Conservation (phyloP, 768 basidiomycete species). For the Leucosporidium yakuticum region DNA sequence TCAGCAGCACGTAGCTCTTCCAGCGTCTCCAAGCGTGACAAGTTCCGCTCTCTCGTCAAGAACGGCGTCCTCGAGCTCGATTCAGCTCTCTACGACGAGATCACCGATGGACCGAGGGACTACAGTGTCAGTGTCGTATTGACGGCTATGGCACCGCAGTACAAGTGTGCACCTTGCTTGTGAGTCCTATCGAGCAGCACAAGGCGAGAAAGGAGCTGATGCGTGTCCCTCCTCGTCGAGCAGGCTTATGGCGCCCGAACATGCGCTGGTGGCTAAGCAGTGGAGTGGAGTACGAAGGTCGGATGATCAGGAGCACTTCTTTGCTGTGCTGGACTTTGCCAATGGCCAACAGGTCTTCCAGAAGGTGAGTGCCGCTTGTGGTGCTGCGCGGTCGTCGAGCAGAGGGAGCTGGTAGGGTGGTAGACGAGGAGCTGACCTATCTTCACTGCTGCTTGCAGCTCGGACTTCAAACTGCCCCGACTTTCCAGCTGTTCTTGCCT, state of each 20-base stretch:
- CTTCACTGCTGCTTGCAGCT: slow-evolving; percentile 51
- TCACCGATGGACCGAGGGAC: slow-evolving; percentile 63
- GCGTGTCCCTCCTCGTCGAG: neutral
- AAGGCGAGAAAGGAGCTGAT: neutral
- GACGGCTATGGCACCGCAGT: slow-evolving; percentile 73
- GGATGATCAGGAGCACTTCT: slow-evolving; percentile 70
- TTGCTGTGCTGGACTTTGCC: slow-evolving; percentile 84
- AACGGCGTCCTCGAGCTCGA: slow-evolving; percentile 79
- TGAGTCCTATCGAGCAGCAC: slow-evolving; percentile 46
- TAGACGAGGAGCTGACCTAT: neutral
- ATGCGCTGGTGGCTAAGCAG: slow-evolving; percentile 43
- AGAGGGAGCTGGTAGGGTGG: neutral
- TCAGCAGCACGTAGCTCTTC: neutral
- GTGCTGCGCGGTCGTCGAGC: neutral
- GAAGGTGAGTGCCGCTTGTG: slow-evolving; percentile 51
- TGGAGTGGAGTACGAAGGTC: slow-evolving; percentile 47
- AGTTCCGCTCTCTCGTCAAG: slow-evolving; percentile 64
- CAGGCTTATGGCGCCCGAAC: slow-evolving; percentile 35
- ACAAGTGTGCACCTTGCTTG: slow-evolving; percentile 90
- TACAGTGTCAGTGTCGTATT: slow-evolving; percentile 85
- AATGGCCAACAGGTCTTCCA: slow-evolving; percentile 69
- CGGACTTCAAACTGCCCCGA: slow-evolving; percentile 73
- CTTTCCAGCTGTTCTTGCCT: slow-evolving; percentile 44
- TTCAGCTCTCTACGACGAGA: slow-evolving; percentile 64
- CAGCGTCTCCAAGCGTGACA: slow-evolving; percentile 41